phyloP scores from a whole-genome alignment of 2,329 filamentous ascomycete species.

The Cladosporium sp. region DNA sequence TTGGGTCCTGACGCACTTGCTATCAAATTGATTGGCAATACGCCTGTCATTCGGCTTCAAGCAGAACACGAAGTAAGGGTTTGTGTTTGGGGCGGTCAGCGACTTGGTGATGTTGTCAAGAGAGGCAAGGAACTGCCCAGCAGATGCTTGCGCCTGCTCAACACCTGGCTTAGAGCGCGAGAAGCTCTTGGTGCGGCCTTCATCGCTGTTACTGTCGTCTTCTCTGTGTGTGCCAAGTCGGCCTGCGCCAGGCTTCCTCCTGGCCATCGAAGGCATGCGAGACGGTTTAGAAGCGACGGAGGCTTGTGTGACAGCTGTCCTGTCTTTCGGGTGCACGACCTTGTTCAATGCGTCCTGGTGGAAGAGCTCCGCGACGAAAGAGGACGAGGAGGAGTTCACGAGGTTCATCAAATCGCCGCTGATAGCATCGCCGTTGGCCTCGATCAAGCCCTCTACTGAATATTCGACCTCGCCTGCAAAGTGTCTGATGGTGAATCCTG shows the following conservation, averaged over 20 bases:
- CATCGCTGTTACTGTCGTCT: conserved; percentile 41
- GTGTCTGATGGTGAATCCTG: conserved; percentile 86
- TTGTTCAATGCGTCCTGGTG: conserved; percentile 94
- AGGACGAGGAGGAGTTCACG: conserved; percentile 79
- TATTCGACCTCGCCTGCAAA: conserved; percentile 98
- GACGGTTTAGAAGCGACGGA: conserved; percentile 94
- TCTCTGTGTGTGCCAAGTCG: conserved; percentile 41
- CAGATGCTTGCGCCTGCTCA: conserved; percentile 72
- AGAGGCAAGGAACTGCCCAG: conserved; percentile 84
- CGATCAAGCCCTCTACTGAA: conserved; percentile 76
- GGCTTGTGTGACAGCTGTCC: conserved; percentile 86
- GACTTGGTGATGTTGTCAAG: conserved; percentile 89
- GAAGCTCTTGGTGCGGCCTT: conserved; percentile 34
- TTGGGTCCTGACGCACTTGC: conserved; percentile 93
- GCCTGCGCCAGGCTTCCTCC: conserved; percentile 62
- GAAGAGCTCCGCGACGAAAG: conserved; percentile 85
- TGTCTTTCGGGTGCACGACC: conserved; percentile 87
- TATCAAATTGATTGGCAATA: conserved; percentile 98
- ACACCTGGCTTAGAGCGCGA: conserved; percentile 36
- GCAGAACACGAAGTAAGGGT: conserved; percentile 95
- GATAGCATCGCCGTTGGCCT: conserved; percentile 94
- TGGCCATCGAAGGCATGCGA: conserved; percentile 87
- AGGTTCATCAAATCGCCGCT: conserved; percentile 94
- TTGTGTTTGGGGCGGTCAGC: conserved; percentile 74
- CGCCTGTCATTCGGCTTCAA: conserved; percentile 94